Conservation (phyloP, 1,284 basidiomycete species). For the Trichosporon sp. region DNA sequence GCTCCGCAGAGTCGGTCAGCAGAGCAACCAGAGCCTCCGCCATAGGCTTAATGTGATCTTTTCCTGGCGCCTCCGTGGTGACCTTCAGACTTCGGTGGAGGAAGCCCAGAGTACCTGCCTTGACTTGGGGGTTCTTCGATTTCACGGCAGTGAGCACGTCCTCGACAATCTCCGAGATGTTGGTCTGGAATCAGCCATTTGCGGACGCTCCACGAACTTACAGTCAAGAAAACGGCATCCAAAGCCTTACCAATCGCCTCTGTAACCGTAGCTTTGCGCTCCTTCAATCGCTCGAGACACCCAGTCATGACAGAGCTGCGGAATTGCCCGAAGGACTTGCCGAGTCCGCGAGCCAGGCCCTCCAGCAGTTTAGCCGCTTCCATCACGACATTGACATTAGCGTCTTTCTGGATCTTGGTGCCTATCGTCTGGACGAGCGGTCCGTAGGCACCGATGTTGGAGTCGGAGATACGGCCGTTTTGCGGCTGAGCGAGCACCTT, state of each 20-base stretch:
- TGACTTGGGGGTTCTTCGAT: slow-evolving; percentile 96
- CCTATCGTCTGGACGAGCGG: slow-evolving; percentile 65
- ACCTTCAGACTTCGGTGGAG: slow-evolving; percentile 74
- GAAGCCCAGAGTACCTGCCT: slow-evolving; percentile 90
- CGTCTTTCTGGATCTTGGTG: slow-evolving; percentile 80
- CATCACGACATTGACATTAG: slow-evolving; percentile 95
- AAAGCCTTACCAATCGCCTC: slow-evolving; percentile 85
- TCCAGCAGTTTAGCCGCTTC: slow-evolving; percentile 84
- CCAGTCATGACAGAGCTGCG: slow-evolving; percentile 73
- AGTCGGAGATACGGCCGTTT: slow-evolving; percentile 76
- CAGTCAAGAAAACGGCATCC: slow-evolving; percentile 85
- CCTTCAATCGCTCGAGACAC: slow-evolving; percentile 90
- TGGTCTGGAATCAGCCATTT: slow-evolving; percentile 62
- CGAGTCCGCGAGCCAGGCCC: slow-evolving; percentile 80
- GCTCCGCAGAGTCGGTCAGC: slow-evolving; percentile 86
- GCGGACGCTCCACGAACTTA: slow-evolving; percentile 56
- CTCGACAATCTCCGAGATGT: slow-evolving; percentile 78
- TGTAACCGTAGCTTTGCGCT: slow-evolving; percentile 85
- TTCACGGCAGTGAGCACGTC: slow-evolving; percentile 77
- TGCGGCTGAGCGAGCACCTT: slow-evolving; percentile 66
- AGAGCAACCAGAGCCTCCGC: slow-evolving; percentile 76
- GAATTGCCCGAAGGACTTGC: slow-evolving; percentile 72
- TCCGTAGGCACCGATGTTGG: slow-evolving; percentile 59
- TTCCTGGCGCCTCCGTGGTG: slow-evolving; percentile 66
- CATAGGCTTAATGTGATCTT: slow-evolving; percentile 78